These are phyloP conservation scores for Trichophyton schoenleinii DNA, from an alignment of 2,329 filamentous ascomycete species.

Conservation along the genomic window DNA sequence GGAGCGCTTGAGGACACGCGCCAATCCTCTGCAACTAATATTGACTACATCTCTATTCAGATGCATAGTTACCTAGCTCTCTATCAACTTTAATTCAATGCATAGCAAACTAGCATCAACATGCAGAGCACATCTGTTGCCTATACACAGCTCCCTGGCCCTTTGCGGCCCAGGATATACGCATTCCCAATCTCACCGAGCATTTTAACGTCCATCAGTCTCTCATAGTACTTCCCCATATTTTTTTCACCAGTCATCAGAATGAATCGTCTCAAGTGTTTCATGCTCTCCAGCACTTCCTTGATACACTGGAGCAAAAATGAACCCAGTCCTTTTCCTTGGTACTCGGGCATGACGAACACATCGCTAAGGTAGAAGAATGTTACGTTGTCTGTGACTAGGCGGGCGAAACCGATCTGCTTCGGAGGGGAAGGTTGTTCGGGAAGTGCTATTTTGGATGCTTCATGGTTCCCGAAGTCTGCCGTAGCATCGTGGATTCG, in stretches of 20 bases:
- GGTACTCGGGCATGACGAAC: constrained; percentile 49
- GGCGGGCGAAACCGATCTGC: constrained; percentile 47
- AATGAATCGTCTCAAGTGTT: constrained; percentile 47
- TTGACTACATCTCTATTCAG: too few relatives aligned
- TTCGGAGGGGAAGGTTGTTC: constrained; percentile 14
- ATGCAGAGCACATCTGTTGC: background rate
- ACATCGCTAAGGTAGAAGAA: constrained; percentile 60
- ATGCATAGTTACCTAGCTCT: too few relatives aligned
- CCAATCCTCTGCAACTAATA: too few relatives aligned
- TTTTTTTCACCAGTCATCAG: constrained; percentile 24
- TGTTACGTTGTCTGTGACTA: constrained; percentile 58
- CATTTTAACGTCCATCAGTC: constrained; percentile 10
- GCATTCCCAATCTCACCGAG: constrained; percentile 6
- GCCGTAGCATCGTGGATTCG: constrained; percentile 7
- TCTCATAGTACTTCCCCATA: constrained; percentile 11
- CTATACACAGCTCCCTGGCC: constrained; percentile 3
- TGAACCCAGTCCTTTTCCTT: constrained; percentile 49
- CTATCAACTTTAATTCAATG: too few relatives aligned
- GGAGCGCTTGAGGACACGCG: too few relatives aligned
- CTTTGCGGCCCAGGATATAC: constrained; percentile 10
- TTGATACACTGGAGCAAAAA: constrained; percentile 53
- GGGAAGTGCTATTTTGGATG: background rate
- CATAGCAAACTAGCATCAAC: background rate
- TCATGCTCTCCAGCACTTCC: constrained; percentile 45
- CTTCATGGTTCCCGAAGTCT: constrained; percentile 10